Evolutionary conservation across 805 yeast genomes (phyloP).

Genomic region (Blastobotrys chiropterorum): DNA sequence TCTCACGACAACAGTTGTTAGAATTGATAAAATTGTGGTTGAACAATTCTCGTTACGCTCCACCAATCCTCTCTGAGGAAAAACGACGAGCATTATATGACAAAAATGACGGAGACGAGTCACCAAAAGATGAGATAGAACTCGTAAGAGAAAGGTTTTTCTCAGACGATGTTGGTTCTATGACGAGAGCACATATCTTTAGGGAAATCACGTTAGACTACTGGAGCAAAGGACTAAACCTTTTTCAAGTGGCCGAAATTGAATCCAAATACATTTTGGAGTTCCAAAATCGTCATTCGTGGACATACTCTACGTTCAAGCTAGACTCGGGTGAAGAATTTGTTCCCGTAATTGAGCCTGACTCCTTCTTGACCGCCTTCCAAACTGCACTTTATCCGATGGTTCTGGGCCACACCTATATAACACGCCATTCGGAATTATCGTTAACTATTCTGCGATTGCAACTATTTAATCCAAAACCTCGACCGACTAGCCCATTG

Average conservation of each 20-base stretch:
- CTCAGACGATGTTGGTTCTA: too few species aligned
- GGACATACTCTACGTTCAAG: slow-evolving; percentile 33
- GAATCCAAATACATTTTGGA: slow-evolving; percentile 61
- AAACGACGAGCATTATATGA: slow-evolving; percentile 15
- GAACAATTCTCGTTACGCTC: slow-evolving; percentile 6
- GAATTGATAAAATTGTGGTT: slow-evolving; percentile 13
- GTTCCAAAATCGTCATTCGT: slow-evolving; percentile 29
- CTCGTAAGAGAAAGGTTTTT: too few species aligned
- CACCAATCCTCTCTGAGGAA: slow-evolving; percentile 15
- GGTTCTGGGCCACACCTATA: slow-evolving; percentile 44
- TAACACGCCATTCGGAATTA: slow-evolving; percentile 56
- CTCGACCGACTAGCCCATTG: slow-evolving; percentile 16
- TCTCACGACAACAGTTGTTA: slow-evolving; percentile 6
- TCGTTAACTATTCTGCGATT: slow-evolving; percentile 58
- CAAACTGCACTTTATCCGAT: slow-evolving; percentile 37
- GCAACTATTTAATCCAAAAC: slow-evolving; percentile 53
- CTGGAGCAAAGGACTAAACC: slow-evolving; percentile 54
- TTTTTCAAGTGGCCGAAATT: slow-evolving; percentile 62
- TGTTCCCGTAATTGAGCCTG: slow-evolving; percentile 41
- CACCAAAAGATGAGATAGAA: too few species aligned
- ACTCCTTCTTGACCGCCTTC: slow-evolving; percentile 43
- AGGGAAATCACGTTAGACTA: too few species aligned
- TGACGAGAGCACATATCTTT: too few species aligned
- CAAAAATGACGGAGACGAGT: slow-evolving; percentile 4
- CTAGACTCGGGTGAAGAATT: slow-evolving; percentile 25